A percentile compares a stretch with the other conserved stretches of the same genome.
Evolutionary conservation across 192 early-diverging fungal genomes (phyloP).

Genomic region (Entomortierella chlamydospora): DNA sequence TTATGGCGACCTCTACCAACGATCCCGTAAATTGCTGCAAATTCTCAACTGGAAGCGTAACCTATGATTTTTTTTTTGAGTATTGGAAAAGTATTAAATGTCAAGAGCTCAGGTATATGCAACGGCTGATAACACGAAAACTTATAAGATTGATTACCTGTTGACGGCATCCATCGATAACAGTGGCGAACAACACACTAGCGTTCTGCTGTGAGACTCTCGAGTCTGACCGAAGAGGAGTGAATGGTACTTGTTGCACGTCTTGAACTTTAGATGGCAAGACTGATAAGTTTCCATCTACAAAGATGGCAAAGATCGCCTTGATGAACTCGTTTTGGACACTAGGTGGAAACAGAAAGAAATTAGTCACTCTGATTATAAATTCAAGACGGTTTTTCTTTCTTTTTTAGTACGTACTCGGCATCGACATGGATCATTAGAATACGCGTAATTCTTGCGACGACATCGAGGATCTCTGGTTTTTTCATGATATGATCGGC

Average conservation of each 20-base stretch:
- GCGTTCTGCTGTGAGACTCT: constrained; percentile 50
- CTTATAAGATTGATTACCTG: constrained; percentile 49
- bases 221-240: constrained; percentile 15
- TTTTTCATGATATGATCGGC: constrained; percentile 35
- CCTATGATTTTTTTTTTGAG: constrained; percentile 38
- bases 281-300: constrained; percentile 48
- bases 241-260: constrained; percentile 29
- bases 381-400: too few relatives aligned
- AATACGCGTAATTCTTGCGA: constrained; percentile 56
- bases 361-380: not conserved
- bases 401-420: constrained; percentile 55
- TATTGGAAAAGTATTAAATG: not conserved
- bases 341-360: constrained; percentile 15
- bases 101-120: not conserved
- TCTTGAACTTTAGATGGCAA: constrained; percentile 10
- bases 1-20: constrained; percentile 56
- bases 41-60: constrained; percentile 60
- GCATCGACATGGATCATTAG: constrained; percentile 58
- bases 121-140: too few relatives aligned
- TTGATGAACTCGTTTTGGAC: constrained; percentile 57
- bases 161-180: constrained; percentile 49
- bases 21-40: constrained; percentile 56
- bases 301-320: constrained; percentile 58
- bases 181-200: constrained; percentile 28
- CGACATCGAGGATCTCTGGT: constrained; percentile 48